Evolutionary conservation across 371 early-diverging fungal genomes (phyloP), one percentile per base, ranked within the genome.

Genomic region (Quaeritorhiza haematococci): DNA sequence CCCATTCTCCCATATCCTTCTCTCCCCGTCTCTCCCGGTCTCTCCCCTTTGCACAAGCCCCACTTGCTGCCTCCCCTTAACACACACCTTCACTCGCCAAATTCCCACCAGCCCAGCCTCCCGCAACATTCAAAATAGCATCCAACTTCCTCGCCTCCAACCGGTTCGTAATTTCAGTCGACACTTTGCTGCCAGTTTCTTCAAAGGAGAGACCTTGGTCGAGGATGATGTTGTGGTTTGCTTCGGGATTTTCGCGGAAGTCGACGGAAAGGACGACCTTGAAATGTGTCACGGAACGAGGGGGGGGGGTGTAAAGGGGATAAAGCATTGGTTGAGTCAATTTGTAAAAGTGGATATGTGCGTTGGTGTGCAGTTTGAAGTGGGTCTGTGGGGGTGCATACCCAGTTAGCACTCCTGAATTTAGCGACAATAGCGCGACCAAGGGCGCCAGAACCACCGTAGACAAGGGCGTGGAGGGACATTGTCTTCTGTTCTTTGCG

Each of bases 81-180:
- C 49, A 32, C 66, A 26, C 76, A 89, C 89, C 84, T 54, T 72
- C 61, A 63, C 77, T 80, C 6, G 76, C 76, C 24, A 91, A 85
- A 62, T 89, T 91, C n/a, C 97, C 97, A 38, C 94, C 94, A 30
- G 88, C 91, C 93, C 94, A 97, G 29, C 98, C 98, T 51, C 98
- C 98, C 32, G 98, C 96, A 4, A 92, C 95, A 67, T 91, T 92
- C 35, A 97, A 67, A 43, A 97, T 75, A 4, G 90, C 93, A 53
- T 88, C 88, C 10, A 90, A 69, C 56, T 89, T 85, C 42, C 64
- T 51, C 15, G 58, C 74, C 2, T 13, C 38, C 13, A 38, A n/a
- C 38, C 13, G n/a, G 38, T 38, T n/a, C 26, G 23, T 10, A 19
- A n/a, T n/a, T n/a, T 10, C 70, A 41, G 10, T 17, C 13, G 59